Conservation (phyloP, 2,329 filamentous ascomycete species). For the Diaporthe amygdali region DNA sequence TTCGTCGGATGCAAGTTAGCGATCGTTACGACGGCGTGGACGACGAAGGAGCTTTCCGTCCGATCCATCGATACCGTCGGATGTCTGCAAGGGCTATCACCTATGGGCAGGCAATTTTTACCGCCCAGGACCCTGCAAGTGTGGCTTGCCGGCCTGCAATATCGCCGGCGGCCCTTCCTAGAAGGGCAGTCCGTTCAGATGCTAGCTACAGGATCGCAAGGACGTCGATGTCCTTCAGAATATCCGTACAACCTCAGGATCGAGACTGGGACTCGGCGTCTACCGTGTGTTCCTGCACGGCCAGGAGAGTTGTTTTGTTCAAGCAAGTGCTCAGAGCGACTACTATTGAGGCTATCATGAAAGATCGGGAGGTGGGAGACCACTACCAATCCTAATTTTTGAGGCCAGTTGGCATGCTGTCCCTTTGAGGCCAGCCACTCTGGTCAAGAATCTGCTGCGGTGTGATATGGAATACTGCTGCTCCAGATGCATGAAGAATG, state of each 20-base stretch:
- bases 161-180: neutral
- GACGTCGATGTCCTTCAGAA: neutral
- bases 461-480: neutral
- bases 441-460: neutral
- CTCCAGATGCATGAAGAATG: neutral
- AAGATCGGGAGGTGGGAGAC: neutral
- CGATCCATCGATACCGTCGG: slow-evolving; percentile 8
- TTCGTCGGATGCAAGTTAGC: slow-evolving; percentile 16
- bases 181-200: slow-evolving; percentile 8
- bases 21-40: slow-evolving; percentile 8
- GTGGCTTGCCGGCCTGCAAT: neutral
- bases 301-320: neutral
- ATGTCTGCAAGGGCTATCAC: neutral
- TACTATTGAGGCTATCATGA: neutral
- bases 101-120: neutral
- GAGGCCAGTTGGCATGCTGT: neutral
- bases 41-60: neutral
- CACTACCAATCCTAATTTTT: too few relatives aligned
- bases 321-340: neutral
- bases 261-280: neutral
- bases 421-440: neutral
- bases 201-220: neutral
- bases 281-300: neutral
- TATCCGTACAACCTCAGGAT: slow-evolving; percentile 2
- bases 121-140: slow-evolving; percentile 1